A percentile compares a stretch with the other conserved stretches of the same genome.
Conservation (phyloP, 768 basidiomycete genomes). For the Russula olivacea region DNA sequence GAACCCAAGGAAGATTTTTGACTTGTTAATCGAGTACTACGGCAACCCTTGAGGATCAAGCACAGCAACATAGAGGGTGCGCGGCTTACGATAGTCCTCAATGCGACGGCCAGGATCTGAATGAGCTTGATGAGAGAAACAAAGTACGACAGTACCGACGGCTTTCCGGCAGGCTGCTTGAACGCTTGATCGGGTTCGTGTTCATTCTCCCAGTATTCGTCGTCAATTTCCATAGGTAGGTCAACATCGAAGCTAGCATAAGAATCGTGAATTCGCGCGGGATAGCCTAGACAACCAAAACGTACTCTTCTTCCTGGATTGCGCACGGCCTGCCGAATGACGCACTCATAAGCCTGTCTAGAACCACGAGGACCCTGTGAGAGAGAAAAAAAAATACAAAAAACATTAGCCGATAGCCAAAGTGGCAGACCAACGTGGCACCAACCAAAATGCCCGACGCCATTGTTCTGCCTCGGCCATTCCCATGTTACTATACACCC, state of each 20-base stretch:
- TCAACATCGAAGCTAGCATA: constrained; percentile 27
- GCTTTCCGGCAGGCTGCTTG: constrained; percentile 58
- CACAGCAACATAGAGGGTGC: background rate
- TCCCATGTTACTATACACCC: constrained; percentile 35
- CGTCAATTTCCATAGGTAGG: constrained; percentile 23
- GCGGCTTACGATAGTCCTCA: constrained; percentile 51
- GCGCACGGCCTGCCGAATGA: constrained; percentile 64
- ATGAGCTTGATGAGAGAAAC: constrained; percentile 50
- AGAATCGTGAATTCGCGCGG: constrained; percentile 18
- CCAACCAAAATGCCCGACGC: constrained; percentile 62
- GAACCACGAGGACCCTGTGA: constrained; percentile 42
- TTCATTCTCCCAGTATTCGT: constrained; percentile 25
- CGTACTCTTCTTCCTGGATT: constrained; percentile 71
- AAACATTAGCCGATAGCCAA: background rate
- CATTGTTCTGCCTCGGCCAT: constrained; percentile 63
- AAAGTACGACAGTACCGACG: constrained; percentile 50
- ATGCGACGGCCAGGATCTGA: constrained; percentile 56
- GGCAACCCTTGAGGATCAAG: background rate
- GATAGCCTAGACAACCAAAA: constrained; percentile 14
- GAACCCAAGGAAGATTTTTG: constrained; percentile 49
- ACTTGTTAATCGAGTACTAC: constrained; percentile 70
- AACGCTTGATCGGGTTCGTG: constrained; percentile 34
- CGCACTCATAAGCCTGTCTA: constrained; percentile 45
- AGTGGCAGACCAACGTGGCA: background rate
- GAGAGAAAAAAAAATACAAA: background rate